Percentiles rank a stretch among this genome's conserved stretches.
phyloP scores from a whole-genome alignment of 805 yeast species.

The Dipodascopsis uninucleata region DNA sequence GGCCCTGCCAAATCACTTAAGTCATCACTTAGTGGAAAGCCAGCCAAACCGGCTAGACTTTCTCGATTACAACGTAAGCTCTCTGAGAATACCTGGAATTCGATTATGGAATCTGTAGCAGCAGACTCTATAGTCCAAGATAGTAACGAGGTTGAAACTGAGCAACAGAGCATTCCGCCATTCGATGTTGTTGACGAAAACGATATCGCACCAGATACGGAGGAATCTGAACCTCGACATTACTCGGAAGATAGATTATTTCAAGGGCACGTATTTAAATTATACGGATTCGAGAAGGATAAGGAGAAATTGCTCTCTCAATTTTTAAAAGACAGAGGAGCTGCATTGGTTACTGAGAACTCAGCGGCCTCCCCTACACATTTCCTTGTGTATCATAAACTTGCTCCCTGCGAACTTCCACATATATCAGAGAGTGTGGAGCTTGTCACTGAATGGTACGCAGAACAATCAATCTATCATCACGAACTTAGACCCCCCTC shows the following conservation, averaged over 20 bases:
- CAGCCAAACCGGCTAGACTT: too few species aligned
- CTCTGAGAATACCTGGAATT: slow-evolving; percentile 21
- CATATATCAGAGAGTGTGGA: slow-evolving; percentile 27
- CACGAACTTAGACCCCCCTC: slow-evolving; percentile 36
- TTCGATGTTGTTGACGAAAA: neutral
- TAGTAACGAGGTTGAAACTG: neutral
- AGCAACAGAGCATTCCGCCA: neutral
- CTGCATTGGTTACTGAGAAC: slow-evolving; percentile 1
- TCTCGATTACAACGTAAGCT: too few species aligned
- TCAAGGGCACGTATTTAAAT: slow-evolving; percentile 5
- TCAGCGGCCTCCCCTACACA: slow-evolving; percentile 18
- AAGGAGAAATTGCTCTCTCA: slow-evolving; percentile 7
- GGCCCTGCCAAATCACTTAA: too few species aligned
- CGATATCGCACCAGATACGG: neutral
- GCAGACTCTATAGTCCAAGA: neutral
- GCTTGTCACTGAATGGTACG: slow-evolving; percentile 72
- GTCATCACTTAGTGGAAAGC: too few species aligned
- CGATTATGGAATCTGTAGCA: slow-evolving; percentile 14
- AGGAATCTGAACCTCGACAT: neutral
- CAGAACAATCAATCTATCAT: slow-evolving; percentile 69
- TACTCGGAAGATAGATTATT: slow-evolving; percentile 6
- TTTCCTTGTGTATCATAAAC: slow-evolving; percentile 18
- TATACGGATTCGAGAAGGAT: slow-evolving; percentile 6
- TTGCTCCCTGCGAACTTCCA: slow-evolving; percentile 12
- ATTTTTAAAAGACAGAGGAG: slow-evolving; percentile 20